phyloP scores from a whole-genome alignment of 768 basidiomycete genomes.

The Lactarius deliciosus region DNA sequence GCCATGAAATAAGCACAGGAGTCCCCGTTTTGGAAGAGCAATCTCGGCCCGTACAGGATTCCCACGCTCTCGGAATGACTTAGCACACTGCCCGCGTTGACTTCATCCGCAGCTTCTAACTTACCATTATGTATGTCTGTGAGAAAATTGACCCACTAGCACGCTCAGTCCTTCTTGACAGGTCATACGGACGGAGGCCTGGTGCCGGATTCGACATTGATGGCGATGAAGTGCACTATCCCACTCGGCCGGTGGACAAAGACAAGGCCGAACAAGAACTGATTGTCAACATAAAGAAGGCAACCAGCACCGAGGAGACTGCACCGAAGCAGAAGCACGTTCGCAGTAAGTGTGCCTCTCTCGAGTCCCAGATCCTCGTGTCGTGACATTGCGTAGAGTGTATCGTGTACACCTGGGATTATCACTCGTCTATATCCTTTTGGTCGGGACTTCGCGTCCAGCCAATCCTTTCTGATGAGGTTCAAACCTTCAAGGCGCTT shows the following conservation, averaged over 20 bases:
- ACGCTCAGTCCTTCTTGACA: slow-evolving; percentile 27
- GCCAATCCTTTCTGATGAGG: slow-evolving; percentile 94
- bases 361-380: slow-evolving; percentile 1
- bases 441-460: slow-evolving; percentile 98
- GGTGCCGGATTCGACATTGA: slow-evolving; percentile 61
- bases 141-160: neutral
- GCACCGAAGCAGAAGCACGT: slow-evolving; percentile 99
- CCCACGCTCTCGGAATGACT: slow-evolving; percentile 11
- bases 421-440: slow-evolving; percentile 95
- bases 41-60: slow-evolving; percentile 11
- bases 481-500: slow-evolving; percentile 97
- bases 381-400: slow-evolving; percentile 60
- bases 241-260: slow-evolving; percentile 96
- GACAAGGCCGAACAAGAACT: slow-evolving; percentile 97
- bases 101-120: slow-evolving; percentile 21
- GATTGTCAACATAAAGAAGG: slow-evolving; percentile 96
- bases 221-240: slow-evolving; percentile 84
- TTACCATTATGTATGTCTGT: slow-evolving; percentile 22
- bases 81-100: neutral
- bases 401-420: slow-evolving; percentile 99
- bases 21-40: neutral
- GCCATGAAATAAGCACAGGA: neutral
- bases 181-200: slow-evolving; percentile 37
- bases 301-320: slow-evolving; percentile 90
- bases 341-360: slow-evolving; percentile 64